phyloP scores from a whole-genome alignment of 306 rosid genomes.

The Acacia confusa region DNA sequence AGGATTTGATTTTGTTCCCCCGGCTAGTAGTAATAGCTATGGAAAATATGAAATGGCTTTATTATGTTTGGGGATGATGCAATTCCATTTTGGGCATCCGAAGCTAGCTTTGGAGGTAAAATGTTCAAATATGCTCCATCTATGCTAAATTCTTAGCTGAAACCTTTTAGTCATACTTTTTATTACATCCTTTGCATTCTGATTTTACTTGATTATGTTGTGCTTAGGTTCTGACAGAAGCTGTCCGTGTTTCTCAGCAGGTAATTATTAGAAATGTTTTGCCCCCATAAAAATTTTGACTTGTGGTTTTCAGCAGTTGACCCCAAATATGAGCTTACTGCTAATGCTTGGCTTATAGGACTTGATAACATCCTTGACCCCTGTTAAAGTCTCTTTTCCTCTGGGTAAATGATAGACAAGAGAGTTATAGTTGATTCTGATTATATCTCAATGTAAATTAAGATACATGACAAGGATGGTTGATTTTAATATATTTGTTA shows the following conservation, averaged over 20 bases:
- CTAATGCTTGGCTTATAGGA: slow-evolving; percentile 16
- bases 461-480: background rate
- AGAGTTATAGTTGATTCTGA: background rate
- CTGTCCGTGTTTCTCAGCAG: slow-evolving; percentile 93
- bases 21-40: slow-evolving; percentile 56
- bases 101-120: slow-evolving; percentile 89
- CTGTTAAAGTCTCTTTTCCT: background rate
- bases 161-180: slow-evolving; percentile 1
- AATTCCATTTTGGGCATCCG: slow-evolving; percentile 93
- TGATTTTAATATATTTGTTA: background rate
- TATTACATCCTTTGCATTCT: slow-evolving; percentile 3
- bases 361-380: background rate
- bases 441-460: background rate
- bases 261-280: slow-evolving; percentile 29
- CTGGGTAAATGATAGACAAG: background rate
- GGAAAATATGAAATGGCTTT: slow-evolving; percentile 91
- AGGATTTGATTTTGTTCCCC: slow-evolving; percentile 84
- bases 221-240: slow-evolving; percentile 89
- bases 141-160: slow-evolving; percentile 15
- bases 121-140: slow-evolving; percentile 22
- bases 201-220: slow-evolving; percentile 32
- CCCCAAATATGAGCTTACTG: slow-evolving; percentile 26
- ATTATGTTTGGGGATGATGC: slow-evolving; percentile 95
- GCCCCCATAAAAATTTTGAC: background rate
- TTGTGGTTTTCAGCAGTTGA: slow-evolving; percentile 20